Percentiles rank a stretch among this genome's conserved stretches.
phyloP scores from a whole-genome alignment of 805 yeast genomes.

The Aciculoconidium aculeatum region DNA sequence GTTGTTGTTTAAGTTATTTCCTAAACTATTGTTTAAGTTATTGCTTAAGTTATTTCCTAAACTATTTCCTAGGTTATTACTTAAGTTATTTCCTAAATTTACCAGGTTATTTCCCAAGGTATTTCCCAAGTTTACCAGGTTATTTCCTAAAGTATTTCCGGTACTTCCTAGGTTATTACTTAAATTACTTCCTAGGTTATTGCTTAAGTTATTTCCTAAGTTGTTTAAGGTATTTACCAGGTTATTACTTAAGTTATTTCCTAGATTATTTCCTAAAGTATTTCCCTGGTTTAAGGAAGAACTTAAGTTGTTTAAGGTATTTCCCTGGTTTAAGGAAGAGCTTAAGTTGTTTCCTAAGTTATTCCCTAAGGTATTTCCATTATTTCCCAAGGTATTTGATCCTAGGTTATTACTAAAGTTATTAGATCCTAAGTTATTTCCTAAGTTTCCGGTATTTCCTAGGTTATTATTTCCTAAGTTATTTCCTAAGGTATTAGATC shows the following conservation, averaged over 20 bases:
- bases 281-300: not conserved
- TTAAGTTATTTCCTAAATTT: no score
- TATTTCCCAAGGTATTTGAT: not conserved
- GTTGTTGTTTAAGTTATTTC: slow-evolving; percentile 7
- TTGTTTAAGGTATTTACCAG: not conserved
- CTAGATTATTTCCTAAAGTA: not conserved
- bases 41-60: not conserved
- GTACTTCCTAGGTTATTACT: not conserved
- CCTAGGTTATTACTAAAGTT: not conserved
- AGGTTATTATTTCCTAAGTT: no score
- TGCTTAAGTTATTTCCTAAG: not conserved
- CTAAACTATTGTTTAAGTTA: not conserved
- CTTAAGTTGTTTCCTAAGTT: not conserved
- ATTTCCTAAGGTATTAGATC: slow-evolving; percentile 4
- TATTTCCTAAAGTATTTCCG: slow-evolving; percentile 3
- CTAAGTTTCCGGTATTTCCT: not conserved
- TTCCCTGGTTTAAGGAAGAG: not conserved
- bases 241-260: not conserved
- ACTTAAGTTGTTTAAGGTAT: not conserved
- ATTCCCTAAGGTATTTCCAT: not conserved
- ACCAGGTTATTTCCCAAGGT: slow-evolving; percentile 6
- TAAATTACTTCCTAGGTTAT: not conserved
- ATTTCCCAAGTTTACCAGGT: not conserved
- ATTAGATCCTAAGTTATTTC: not conserved
- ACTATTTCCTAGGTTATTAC: not conserved